phyloP scores from a whole-genome alignment of 306 rosid species.

The Vachellia collinsii region DNA sequence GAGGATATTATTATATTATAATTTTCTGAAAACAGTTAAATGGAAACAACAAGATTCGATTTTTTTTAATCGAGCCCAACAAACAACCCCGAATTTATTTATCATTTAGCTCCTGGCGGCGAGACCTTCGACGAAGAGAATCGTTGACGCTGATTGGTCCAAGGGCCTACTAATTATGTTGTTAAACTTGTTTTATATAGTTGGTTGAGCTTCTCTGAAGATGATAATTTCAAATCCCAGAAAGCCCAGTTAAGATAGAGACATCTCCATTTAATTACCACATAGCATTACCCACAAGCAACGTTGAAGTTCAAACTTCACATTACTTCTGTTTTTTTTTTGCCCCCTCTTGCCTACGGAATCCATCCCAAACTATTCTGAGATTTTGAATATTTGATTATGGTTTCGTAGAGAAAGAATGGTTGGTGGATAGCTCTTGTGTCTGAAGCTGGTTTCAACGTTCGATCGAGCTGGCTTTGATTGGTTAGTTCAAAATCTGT shows the following conservation, averaged over 20 bases:
- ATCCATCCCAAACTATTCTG: background rate
- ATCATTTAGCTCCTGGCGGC: conserved; percentile 30
- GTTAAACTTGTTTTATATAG: background rate
- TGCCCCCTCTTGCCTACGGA: background rate
- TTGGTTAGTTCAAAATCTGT: conserved; percentile 36
- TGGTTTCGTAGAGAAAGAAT: conserved; percentile 21
- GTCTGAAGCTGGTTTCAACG: conserved; percentile 11
- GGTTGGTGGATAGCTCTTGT: background rate
- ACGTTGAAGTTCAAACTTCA: background rate
- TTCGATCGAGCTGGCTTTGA: conserved; percentile 27
- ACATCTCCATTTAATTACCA: background rate
- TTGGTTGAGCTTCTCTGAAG: background rate
- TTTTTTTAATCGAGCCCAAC: background rate
- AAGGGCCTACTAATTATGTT: background rate
- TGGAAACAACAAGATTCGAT: background rate
- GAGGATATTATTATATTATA: background rate
- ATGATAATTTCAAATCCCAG: conserved; percentile 4
- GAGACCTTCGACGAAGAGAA: conserved; percentile 10
- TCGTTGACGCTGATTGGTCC: background rate
- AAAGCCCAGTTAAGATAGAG: background rate
- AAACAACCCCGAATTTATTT: background rate
- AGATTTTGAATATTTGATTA: background rate
- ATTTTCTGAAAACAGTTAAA: background rate
- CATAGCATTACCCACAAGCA: background rate
- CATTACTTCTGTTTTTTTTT: background rate